Conservation (phyloP, 352 stramenopile genomes). For the Phytophthora sojae region DNA sequence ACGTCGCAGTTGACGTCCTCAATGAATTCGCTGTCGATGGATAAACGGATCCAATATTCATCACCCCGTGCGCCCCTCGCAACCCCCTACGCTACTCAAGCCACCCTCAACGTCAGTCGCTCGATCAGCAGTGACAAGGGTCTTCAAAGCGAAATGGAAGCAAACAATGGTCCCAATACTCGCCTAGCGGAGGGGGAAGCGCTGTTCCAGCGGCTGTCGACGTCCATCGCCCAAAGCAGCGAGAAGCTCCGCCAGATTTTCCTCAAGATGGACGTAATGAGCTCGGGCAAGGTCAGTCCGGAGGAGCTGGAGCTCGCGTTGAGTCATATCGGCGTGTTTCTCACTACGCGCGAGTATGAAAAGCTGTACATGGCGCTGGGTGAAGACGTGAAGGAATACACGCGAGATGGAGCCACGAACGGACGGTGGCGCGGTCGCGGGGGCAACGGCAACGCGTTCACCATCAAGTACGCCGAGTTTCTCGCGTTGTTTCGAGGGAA, state of each 20-base stretch:
- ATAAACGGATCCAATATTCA: slow-evolving; percentile 30
- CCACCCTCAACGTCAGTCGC: slow-evolving; percentile 19
- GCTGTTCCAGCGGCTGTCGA: slow-evolving; percentile 67
- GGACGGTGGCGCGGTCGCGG: slow-evolving; percentile 31
- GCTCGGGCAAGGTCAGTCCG: slow-evolving; percentile 61
- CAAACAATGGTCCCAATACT: slow-evolving; percentile 12
- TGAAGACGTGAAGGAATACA: slow-evolving; percentile 36
- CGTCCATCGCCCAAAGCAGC: slow-evolving; percentile 52
- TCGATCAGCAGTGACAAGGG: neutral
- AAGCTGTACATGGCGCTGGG: slow-evolving; percentile 64
- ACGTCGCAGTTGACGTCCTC: slow-evolving; percentile 22
- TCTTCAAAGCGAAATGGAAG: slow-evolving; percentile 5
- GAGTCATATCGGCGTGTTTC: slow-evolving; percentile 76
- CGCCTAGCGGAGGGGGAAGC: slow-evolving; percentile 52
- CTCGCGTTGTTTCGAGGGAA: slow-evolving; percentile 53
- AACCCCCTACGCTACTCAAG: slow-evolving; percentile 62
- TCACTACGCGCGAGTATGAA: slow-evolving; percentile 73
- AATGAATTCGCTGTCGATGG: slow-evolving; percentile 30
- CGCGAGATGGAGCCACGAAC: slow-evolving; percentile 29
- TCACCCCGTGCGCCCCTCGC: slow-evolving; percentile 36
- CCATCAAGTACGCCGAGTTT: slow-evolving; percentile 74
- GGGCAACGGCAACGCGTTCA: slow-evolving; percentile 37
- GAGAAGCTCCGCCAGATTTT: slow-evolving; percentile 83
- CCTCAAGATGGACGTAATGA: slow-evolving; percentile 83
- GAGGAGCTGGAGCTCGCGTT: slow-evolving; percentile 79